Base-by-base conservation (phyloP, 345 rosid species). In the Lepidium aucheri region DNA sequence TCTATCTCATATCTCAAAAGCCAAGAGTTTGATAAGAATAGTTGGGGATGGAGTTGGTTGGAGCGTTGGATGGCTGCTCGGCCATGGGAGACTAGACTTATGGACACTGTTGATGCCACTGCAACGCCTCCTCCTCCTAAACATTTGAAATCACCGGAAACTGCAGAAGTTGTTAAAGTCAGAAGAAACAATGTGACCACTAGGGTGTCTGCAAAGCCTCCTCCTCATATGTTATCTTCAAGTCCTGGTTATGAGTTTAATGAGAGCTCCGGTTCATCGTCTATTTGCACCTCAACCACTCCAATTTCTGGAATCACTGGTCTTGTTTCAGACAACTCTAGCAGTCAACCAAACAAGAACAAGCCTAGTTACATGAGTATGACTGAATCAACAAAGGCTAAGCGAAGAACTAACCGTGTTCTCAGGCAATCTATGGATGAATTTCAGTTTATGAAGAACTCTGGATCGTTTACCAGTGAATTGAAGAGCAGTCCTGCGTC, bases 1-100 rank as follows among this genome's bases (percentile, higher is more conserved):
- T 78, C 83, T 8, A 51, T 63, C 7, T 73, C 78, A 3, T 39
- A 80, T 41, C 72, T 81, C 15, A 84, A 80, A 77, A 81, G 77
- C 11, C 80, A 83, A 63, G 90, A 84, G 65, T 82, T 88, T 65
- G 95, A 86, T 55, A 85, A 80, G 77, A 85, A 78, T 45, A 84
- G 85, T 63, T 83, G 89, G 96, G 96, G 96, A 55, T 92, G 98
- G 99, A 88, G 94, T 72, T 93, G 99, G 99, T 83, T 93, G 10
- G 99, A 90, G 63, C 94, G 99, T 41, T 93, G 99, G 99, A 90
- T 93, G 99, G 97, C 96, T 1, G 90, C 96, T 40, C 78, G 82
- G 78, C 99, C 99, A 72, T 93, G 97, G 99, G 99, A 90, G 79
- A 80, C 90, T 7, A 72, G 97, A 61, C 72, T 88, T 80, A 83